phyloP scores from a whole-genome alignment of 495 filamentous ascomycete species.

The Aspergillus ellipticus region DNA sequence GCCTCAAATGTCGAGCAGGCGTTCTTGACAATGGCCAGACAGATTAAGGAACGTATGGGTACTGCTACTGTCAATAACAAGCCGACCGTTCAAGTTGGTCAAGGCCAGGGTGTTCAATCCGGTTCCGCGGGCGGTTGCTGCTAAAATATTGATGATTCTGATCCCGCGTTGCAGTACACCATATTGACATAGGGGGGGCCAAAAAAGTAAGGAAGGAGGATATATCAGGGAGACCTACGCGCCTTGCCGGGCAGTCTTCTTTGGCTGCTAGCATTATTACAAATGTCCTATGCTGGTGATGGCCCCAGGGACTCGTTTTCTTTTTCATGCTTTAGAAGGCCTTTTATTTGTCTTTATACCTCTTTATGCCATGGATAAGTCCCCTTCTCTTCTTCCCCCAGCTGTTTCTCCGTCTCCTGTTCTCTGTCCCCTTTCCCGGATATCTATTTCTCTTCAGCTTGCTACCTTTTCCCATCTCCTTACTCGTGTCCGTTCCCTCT shows the following conservation, averaged over 20 bases:
- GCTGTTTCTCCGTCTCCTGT: constrained; percentile 18
- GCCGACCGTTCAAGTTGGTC: constrained; percentile 90
- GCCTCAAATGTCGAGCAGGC: constrained; percentile 99
- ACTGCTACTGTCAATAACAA: constrained; percentile 97
- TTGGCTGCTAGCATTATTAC: constrained; percentile 9
- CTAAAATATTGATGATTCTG: constrained; percentile 50
- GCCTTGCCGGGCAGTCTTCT: constrained; percentile 6
- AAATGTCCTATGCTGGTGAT: constrained; percentile 18
- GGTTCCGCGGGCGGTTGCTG: constrained; percentile 90
- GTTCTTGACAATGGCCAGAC: constrained; percentile 99
- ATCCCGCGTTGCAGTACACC: constrained; percentile 25
- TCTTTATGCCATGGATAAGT: constrained; percentile 10
- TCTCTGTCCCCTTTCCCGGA: constrained; percentile 23
- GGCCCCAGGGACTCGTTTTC: constrained; percentile 20
- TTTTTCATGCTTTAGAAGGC: constrained; percentile 39
- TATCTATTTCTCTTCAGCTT: constrained; percentile 26
- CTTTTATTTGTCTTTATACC: constrained; percentile 29
- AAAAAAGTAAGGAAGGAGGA: neutral
- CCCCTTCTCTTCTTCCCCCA: neutral
- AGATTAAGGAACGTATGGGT: constrained; percentile 99
- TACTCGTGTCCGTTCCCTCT: constrained; percentile 16
- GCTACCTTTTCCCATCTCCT: constrained; percentile 1
- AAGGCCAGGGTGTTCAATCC: constrained; percentile 91
- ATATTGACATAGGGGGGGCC: constrained; percentile 20
- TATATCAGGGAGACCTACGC: constrained; percentile 1